Evolutionary conservation across 2,329 filamentous ascomycete genomes (phyloP), one percentile per base, ranked within the genome.

Genomic region (Exophiala mesophila): DNA sequence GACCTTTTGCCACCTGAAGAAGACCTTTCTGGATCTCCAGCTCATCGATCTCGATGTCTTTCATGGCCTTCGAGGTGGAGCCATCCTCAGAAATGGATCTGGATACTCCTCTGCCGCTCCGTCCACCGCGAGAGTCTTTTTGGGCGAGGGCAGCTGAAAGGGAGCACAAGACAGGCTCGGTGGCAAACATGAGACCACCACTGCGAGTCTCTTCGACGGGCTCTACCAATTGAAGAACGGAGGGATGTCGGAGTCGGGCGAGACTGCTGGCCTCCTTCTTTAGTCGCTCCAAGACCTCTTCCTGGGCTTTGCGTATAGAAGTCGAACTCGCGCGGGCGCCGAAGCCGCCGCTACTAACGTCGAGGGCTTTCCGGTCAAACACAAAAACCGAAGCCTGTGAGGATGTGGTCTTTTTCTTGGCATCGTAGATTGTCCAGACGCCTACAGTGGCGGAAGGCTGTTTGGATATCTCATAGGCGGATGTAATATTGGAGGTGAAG

Each of bases 391-490:
- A 96, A 41, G 83, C 92, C 5, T 82, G 66, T 63, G 92, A 94
- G 54, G 86, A 87, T 0, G 88, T 95, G 20, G 85, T 88, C 68
- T 96, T 97, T 70, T 94, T 94, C 72, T 94, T 97, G 45, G 86
- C 89, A 69, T 96, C 89, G 74, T 90, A 90, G 59, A 98, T 92
- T 70, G 88, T 94, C 92, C 92, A 98, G 45, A 89, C 87, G 13
- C 92, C 92, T 12, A 89, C 86, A 39, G 80, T 80, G 38, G 88
- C 85, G n/a, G 80, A 83, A 8, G 85, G 78, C 46, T 78, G 80
- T 18, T 82, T 74, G 16, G 87, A 83, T 53, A 97, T 74, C 55
- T 84, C 80, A 67, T 98, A 98, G 69, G 95, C 94, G 61, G 84
- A 82, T 46, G 82, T 82, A 68, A 98, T 97, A 68, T 96, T 95